A percentile compares a stretch with the other conserved stretches of the same genome.
Evolutionary conservation across 768 basidiomycete species (phyloP).

Genomic region (Boletus fagicola): DNA sequence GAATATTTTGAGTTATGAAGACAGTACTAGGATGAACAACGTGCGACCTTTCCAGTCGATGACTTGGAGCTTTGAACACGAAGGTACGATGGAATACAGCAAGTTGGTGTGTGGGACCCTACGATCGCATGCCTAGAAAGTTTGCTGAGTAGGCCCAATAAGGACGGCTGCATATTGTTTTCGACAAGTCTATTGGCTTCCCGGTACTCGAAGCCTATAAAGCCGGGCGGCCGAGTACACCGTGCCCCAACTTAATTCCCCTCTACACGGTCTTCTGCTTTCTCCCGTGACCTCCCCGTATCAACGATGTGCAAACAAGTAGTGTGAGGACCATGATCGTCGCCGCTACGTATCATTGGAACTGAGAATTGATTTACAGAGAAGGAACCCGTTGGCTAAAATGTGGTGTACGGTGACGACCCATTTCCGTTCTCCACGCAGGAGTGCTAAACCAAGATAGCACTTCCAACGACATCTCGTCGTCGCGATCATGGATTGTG

Average conservation of each 20-base stretch:
- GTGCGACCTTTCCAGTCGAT: conserved; percentile 15
- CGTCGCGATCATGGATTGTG: conserved; percentile 74
- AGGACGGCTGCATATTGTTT: conserved; percentile 30
- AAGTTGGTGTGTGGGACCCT: conserved; percentile 28
- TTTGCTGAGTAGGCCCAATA: conserved; percentile 24
- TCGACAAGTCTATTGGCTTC: conserved; percentile 25
- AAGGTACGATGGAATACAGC: conserved; percentile 27
- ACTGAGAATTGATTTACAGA: conserved; percentile 36
- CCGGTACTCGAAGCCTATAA: conserved; percentile 30
- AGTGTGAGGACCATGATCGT: conserved; percentile 53
- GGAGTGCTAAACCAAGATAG: conserved; percentile 36
- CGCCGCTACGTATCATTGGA: neutral
- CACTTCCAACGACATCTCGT: conserved; percentile 79
- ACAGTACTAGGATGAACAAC: conserved; percentile 14
- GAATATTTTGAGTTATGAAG: conserved; percentile 16
- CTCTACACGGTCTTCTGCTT: conserved; percentile 2
- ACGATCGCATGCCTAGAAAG: conserved; percentile 24
- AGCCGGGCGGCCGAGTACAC: conserved; percentile 13
- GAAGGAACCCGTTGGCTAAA: conserved; percentile 75
- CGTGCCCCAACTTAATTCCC: conserved; percentile 15
- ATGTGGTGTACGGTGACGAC: conserved; percentile 55
- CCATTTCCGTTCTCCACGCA: conserved; percentile 4
- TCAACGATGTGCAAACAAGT: conserved; percentile 67
- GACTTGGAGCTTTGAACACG: conserved; percentile 9
- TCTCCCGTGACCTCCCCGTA: neutral